A percentile compares a stretch with the other conserved stretches of the same genome.
Conservation (phyloP, 768 basidiomycete species). For the Termitomyces sp. region DNA sequence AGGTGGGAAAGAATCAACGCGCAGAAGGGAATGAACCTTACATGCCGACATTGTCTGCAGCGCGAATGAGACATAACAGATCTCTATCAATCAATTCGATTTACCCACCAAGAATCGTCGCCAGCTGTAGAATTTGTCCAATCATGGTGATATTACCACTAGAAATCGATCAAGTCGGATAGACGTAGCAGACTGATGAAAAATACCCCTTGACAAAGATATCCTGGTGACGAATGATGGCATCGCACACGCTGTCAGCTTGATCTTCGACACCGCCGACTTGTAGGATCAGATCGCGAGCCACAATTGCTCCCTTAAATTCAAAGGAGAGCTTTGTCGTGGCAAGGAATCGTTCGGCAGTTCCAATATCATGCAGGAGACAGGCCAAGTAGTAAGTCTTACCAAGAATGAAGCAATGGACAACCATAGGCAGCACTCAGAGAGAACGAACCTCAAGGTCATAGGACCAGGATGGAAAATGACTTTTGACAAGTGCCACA, state of each 20-base stretch:
- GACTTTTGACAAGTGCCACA: conserved; percentile 38
- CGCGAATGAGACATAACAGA: conserved; percentile 4
- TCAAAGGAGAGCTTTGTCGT: conserved; percentile 54
- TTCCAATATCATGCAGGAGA: conserved; percentile 48
- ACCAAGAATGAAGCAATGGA: background rate
- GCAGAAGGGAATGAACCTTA: conserved; percentile 16
- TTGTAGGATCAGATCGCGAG: conserved; percentile 39
- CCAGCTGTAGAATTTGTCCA: conserved; percentile 44
- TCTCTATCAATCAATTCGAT: background rate
- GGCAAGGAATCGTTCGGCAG: conserved; percentile 39
- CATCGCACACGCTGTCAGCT: conserved; percentile 47
- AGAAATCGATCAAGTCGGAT: background rate
- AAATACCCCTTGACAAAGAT: conserved; percentile 39
- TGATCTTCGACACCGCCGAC: conserved; percentile 40
- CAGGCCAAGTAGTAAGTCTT: conserved; percentile 47
- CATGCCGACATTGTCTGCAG: conserved; percentile 38
- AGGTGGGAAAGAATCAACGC: background rate
- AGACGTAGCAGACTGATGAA: background rate
- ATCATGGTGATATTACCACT: conserved; percentile 47
- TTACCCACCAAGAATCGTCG: conserved; percentile 38
- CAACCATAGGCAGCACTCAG: background rate
- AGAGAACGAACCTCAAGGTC: conserved; percentile 21
- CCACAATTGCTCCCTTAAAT: conserved; percentile 49
- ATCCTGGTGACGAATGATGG: conserved; percentile 43
- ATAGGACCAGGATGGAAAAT: conserved; percentile 43